Evolutionary conservation across 495 filamentous ascomycete species (phyloP).

Genomic region (Neurospora tetraspora): DNA sequence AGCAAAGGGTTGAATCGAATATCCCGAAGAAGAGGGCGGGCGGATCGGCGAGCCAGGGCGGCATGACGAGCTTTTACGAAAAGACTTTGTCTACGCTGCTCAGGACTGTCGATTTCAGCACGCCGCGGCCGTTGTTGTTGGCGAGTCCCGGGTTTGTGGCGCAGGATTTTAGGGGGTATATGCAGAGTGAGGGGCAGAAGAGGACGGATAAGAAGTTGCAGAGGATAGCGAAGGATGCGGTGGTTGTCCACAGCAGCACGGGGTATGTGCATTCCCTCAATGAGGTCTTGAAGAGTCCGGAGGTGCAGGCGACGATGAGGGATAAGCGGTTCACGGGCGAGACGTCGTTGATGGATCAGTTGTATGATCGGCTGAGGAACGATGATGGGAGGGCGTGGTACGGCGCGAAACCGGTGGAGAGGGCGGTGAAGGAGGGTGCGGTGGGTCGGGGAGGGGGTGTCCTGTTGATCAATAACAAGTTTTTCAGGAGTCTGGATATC

Average conservation of each 20-base stretch:
- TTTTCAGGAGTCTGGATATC: slow-evolving; percentile 83
- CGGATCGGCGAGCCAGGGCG: slow-evolving; percentile 59
- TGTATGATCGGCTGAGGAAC: slow-evolving; percentile 66
- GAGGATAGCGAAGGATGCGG: slow-evolving; percentile 49
- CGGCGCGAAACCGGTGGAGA: slow-evolving; percentile 74
- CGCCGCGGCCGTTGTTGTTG: slow-evolving; percentile 63
- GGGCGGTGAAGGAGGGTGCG: slow-evolving; percentile 78
- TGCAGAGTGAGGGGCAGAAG: slow-evolving; percentile 59
- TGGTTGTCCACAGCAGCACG: slow-evolving; percentile 74
- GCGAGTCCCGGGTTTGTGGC: slow-evolving; percentile 87
- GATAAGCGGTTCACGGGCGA: slow-evolving; percentile 84
- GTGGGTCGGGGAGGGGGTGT: slow-evolving; percentile 78
- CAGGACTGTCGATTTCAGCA: slow-evolving; percentile 65
- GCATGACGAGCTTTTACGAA: slow-evolving; percentile 71
- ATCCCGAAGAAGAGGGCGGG: slow-evolving; percentile 69
- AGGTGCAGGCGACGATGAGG: slow-evolving; percentile 63
- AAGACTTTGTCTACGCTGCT: slow-evolving; percentile 66
- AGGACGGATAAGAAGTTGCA: slow-evolving; percentile 52
- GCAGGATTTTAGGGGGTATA: slow-evolving; percentile 66
- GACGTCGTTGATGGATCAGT: slow-evolving; percentile 76
- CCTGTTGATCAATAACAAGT: slow-evolving; percentile 70
- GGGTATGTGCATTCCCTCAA: slow-evolving; percentile 79
- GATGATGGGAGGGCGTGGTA: slow-evolving; percentile 92
- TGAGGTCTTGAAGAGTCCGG: slow-evolving; percentile 70
- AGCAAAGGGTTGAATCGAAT: slow-evolving; percentile 78